Evolutionary conservation across 257 asterid species (phyloP).

Genomic region (Cinchona pubescens): DNA sequence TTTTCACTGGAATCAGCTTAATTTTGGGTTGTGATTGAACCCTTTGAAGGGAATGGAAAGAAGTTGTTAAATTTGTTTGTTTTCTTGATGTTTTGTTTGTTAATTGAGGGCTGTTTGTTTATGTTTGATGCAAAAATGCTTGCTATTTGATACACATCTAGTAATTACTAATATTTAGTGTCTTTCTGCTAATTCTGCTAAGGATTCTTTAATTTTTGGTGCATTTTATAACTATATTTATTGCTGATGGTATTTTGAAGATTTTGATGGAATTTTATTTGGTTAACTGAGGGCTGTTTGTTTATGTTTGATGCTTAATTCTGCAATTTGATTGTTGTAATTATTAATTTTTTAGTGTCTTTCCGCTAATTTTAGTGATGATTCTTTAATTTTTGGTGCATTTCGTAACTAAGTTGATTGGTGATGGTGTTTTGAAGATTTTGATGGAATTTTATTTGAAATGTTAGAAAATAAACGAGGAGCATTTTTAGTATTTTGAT

Average conservation of each 20-base stretch:
- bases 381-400: neutral
- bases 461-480: too few relatives aligned
- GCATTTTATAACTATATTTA: neutral
- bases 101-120: constrained; percentile 24
- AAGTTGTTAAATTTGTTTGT: neutral
- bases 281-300: too few relatives aligned
- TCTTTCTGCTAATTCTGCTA: neutral
- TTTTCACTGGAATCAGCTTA: neutral
- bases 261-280: neutral
- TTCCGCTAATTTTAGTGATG: neutral
- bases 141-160: neutral
- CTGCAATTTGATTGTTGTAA: neutral
- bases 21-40: neutral
- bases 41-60: neutral
- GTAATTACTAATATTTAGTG: neutral
- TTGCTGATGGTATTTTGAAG: neutral
- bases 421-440: neutral
- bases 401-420: neutral
- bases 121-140: neutral
- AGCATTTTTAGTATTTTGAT: constrained; percentile 22
- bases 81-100: neutral
- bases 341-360: neutral
- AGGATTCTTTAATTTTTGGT: too few relatives aligned
- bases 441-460: neutral
- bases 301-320: neutral